Evolutionary conservation across 2,329 filamentous ascomycete genomes (phyloP).

Genomic region (Trichoderma sp.): DNA sequence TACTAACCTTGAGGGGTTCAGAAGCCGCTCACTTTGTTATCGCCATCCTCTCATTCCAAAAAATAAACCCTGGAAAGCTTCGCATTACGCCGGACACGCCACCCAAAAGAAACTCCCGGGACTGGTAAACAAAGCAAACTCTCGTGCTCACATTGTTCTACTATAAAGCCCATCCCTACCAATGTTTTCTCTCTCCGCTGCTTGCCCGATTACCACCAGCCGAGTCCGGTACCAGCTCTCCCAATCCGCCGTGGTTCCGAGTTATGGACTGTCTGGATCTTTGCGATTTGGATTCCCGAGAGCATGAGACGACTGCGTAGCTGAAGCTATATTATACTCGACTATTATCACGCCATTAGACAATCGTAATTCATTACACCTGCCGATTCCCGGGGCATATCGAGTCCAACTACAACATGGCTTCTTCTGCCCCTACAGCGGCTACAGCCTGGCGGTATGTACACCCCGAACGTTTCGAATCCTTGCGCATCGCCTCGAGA

Average conservation of each 20-base stretch:
- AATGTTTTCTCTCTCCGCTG: conserved; percentile 39
- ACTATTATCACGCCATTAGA: conserved; percentile 3
- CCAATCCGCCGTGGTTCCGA: conserved; percentile 29
- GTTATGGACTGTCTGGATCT: conserved; percentile 36
- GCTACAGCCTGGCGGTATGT: conserved; percentile 43
- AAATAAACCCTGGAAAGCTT: background rate
- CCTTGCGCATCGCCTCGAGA: background rate
- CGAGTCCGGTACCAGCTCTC: conserved; percentile 34
- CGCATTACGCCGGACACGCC: conserved; percentile 14
- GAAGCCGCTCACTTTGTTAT: conserved; percentile 23
- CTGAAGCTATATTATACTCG: conserved; percentile 22
- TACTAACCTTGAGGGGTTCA: conserved; percentile 25
- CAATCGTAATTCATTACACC: background rate
- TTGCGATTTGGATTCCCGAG: conserved; percentile 32
- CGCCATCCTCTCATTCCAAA: conserved; percentile 16
- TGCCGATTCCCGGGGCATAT: background rate
- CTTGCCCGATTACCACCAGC: conserved; percentile 37
- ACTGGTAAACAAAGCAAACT: background rate
- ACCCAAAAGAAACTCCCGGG: background rate
- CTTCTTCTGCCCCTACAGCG: conserved; percentile 30
- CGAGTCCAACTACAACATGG: conserved; percentile 12
- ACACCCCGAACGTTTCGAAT: background rate
- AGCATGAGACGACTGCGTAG: conserved; percentile 36
- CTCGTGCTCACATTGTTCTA: conserved; percentile 7
- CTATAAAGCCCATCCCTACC: conserved; percentile 28